A percentile compares a stretch with the other conserved stretches of the same genome.
Conservation (phyloP, 495 filamentous ascomycete species). For the Penicillium lividum region DNA sequence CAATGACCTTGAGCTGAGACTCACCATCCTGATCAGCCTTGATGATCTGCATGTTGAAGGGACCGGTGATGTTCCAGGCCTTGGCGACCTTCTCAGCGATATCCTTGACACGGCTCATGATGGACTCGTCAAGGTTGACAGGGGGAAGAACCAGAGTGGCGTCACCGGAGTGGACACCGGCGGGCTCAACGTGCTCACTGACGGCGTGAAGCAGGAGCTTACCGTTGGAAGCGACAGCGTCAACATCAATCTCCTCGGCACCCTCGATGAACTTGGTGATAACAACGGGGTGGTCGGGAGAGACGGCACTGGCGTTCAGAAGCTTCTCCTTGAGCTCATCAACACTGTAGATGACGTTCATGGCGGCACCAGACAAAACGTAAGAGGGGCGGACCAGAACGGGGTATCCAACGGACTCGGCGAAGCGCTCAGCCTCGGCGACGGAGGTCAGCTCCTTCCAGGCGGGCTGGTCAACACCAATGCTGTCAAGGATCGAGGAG, state of each 20-base stretch:
- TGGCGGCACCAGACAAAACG: slow-evolving; percentile 93
- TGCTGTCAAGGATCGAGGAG: slow-evolving; percentile 92
- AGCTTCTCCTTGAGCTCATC: slow-evolving; percentile 88
- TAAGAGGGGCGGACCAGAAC: slow-evolving; percentile 94
- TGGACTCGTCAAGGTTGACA: slow-evolving; percentile 67
- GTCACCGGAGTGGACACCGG: slow-evolving; percentile 95
- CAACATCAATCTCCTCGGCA: slow-evolving; percentile 96
- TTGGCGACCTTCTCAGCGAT: slow-evolving; percentile 96
- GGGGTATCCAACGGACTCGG: slow-evolving; percentile 81
- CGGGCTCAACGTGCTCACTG: slow-evolving; percentile 94
- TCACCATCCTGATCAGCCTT: slow-evolving; percentile 75
- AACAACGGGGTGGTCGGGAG: slow-evolving; percentile 92
- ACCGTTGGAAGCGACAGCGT: slow-evolving; percentile 86
- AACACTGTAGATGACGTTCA: slow-evolving; percentile 93
- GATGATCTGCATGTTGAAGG: slow-evolving; percentile 99
- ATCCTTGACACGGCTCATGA: slow-evolving; percentile 84
- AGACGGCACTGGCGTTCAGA: slow-evolving; percentile 84
- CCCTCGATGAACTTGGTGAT: slow-evolving; percentile 99
- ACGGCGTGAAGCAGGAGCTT: slow-evolving; percentile 90
- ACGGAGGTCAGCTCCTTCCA: slow-evolving; percentile 97
- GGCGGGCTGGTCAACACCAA: slow-evolving; percentile 93
- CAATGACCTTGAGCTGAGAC: slow-evolving; percentile 87
- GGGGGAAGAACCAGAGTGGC: slow-evolving; percentile 91
- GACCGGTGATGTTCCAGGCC: slow-evolving; percentile 94
- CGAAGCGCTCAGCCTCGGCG: slow-evolving; percentile 81